A percentile compares a stretch with the other conserved stretches of the same genome.
Conservation (phyloP, 2,329 filamentous ascomycete species). For the Diaporthe nobilis region DNA sequence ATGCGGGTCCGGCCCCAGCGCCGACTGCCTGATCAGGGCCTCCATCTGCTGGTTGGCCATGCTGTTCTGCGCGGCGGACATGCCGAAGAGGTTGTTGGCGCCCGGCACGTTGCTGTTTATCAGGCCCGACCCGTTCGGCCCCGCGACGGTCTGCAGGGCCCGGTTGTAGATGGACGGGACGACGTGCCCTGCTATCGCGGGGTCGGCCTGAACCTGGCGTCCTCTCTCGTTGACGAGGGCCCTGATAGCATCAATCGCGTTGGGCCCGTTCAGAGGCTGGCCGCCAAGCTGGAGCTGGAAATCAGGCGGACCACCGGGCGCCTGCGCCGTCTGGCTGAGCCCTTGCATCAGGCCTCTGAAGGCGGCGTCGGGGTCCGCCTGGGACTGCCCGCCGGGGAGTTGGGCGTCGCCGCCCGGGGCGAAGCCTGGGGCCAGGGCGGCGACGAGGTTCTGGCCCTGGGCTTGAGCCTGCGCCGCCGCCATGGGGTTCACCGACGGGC, state of each 20-base stretch:
- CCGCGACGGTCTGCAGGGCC: conserved; percentile 22
- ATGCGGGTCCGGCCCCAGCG: not conserved
- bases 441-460: conserved; percentile 14
- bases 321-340: not conserved
- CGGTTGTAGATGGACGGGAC: conserved; percentile 24
- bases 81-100: conserved; percentile 21
- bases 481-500: not conserved
- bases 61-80: not conserved
- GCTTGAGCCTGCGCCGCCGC: conserved; percentile 4
- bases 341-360: not conserved
- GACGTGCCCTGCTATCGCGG: conserved; percentile 25
- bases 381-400: not conserved
- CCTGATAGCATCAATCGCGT: not conserved
- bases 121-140: conserved; percentile 8
- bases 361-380: not conserved
- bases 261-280: not conserved
- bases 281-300: not conserved
- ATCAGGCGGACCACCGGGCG: not conserved
- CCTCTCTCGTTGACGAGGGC: conserved; percentile 19
- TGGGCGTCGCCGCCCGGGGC: not conserved
- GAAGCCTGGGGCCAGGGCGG: not conserved
- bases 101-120: conserved; percentile 12
- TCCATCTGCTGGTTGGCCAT: conserved; percentile 27
- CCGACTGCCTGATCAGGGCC: conserved; percentile 25
- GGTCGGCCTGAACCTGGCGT: conserved; percentile 5